Conservation (phyloP, 306 rosid genomes). For the Calophaca sinica region DNA sequence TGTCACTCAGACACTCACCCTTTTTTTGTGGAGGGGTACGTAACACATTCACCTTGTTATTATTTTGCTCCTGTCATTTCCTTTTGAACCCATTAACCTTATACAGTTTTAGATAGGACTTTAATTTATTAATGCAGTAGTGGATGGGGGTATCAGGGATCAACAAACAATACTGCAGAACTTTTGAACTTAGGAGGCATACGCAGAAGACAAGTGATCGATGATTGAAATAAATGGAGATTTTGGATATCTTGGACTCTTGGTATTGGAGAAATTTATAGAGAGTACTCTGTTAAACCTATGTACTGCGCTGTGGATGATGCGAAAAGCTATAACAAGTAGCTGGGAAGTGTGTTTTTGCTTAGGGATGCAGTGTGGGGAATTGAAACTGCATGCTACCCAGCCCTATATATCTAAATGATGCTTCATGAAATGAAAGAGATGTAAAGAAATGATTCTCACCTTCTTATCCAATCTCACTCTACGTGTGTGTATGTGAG, state of each 20-base stretch:
- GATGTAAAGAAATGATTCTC: too few relatives aligned
- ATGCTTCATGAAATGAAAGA: too few relatives aligned
- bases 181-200: neutral
- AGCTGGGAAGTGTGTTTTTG: neutral
- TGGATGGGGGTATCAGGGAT: neutral
- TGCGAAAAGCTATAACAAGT: conserved; percentile 9
- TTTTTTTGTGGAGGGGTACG: neutral
- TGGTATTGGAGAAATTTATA: too few relatives aligned
- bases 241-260: neutral
- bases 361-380: conserved; percentile 29
- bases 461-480: too few relatives aligned
- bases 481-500: too few relatives aligned
- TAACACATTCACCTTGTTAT: neutral
- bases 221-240: too few relatives aligned
- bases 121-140: too few relatives aligned
- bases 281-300: too few relatives aligned
- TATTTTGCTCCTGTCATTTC: conserved; percentile 5
- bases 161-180: neutral
- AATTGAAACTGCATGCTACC: conserved; percentile 20
- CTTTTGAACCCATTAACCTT: neutral
- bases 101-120: neutral
- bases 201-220: too few relatives aligned
- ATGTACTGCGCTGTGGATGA: conserved; percentile 24
- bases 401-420: too few relatives aligned
- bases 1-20: too few relatives aligned